Conservation (phyloP, 129 eudicot genomes). For the Ambrosia artemisiifolia region DNA sequence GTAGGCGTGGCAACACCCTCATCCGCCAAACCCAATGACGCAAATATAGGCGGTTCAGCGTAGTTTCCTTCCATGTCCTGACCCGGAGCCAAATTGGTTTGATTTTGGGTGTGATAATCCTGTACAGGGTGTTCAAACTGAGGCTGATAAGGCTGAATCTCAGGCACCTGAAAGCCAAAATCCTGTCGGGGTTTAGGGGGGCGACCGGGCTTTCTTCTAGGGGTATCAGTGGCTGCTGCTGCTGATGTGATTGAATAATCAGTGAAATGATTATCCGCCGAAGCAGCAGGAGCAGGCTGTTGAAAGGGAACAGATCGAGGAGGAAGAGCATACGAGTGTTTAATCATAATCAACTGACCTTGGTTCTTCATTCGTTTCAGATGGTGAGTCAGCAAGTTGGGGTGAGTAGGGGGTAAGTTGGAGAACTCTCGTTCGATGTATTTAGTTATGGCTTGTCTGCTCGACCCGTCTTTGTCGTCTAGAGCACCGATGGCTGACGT, state of each 20-base stretch:
- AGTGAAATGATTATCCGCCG: neutral
- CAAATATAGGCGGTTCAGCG: constrained; percentile 37
- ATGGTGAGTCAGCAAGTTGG: constrained; percentile 52
- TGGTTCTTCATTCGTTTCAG: constrained; percentile 50
- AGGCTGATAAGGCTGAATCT: constrained; percentile 2
- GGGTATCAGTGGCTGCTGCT: no score
- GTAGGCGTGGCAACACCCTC: constrained; percentile 19
- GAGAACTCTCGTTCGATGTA: constrained; percentile 51
- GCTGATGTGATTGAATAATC: neutral
- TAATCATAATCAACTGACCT: constrained; percentile 62
- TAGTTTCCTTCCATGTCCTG: neutral
- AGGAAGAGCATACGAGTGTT: constrained; percentile 61
- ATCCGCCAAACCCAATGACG: constrained; percentile 34
- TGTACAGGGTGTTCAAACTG: constrained; percentile 8
- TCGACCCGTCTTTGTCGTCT: constrained; percentile 69
- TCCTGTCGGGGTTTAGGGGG: constrained; percentile 48
- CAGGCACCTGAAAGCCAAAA: neutral
- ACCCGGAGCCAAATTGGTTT: constrained; percentile 8
- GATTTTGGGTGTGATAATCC: neutral
- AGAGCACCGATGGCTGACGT: constrained; percentile 53
- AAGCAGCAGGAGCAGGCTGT: constrained; percentile 17
- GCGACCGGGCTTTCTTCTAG: constrained; percentile 43
- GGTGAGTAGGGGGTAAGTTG: constrained; percentile 45
- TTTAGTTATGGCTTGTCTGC: constrained; percentile 60
- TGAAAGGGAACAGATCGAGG: constrained; percentile 42